These are phyloP conservation scores for Ogataea pignaliae DNA, from an alignment of 805 yeast species.

Conservation along the genomic window DNA sequence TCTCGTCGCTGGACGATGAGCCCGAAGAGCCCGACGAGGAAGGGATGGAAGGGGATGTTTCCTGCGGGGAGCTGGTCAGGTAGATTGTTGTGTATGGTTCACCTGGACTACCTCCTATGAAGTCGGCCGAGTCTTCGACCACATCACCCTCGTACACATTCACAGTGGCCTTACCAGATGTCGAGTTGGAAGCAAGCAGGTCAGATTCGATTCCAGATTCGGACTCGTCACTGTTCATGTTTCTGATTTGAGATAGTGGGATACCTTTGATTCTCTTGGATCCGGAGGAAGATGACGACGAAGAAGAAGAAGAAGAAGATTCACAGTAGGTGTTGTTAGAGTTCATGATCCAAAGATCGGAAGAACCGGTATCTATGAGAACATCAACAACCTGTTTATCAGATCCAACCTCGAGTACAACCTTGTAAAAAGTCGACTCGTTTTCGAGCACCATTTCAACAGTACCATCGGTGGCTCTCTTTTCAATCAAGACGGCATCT, in stretches of 20 bases:
- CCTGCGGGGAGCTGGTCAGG: neutral
- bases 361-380: constrained; percentile 71
- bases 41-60: neutral
- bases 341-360: constrained; percentile 64
- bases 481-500: constrained; percentile 19
- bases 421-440: constrained; percentile 41
- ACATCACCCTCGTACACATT: neutral
- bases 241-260: neutral
- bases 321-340: constrained; percentile 44
- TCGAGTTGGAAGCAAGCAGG: neutral
- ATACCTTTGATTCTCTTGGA: neutral
- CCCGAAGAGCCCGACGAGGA: neutral
- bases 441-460: constrained; percentile 34
- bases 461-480: constrained; percentile 22
- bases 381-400: constrained; percentile 51
- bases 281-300: neutral
- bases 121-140: neutral
- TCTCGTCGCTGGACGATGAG: neutral
- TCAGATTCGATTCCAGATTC: no score
- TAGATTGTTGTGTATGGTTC: neutral
- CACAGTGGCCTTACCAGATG: no score
- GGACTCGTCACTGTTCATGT: neutral
- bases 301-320: neutral
- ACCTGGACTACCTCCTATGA: neutral
- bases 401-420: constrained; percentile 49